Percentiles rank a stretch among this genome's conserved stretches.
These are phyloP conservation scores for Ichthyophthirius multifiliis DNA, from an alignment of 169 alveolate species.

Conservation along the genomic window DNA sequence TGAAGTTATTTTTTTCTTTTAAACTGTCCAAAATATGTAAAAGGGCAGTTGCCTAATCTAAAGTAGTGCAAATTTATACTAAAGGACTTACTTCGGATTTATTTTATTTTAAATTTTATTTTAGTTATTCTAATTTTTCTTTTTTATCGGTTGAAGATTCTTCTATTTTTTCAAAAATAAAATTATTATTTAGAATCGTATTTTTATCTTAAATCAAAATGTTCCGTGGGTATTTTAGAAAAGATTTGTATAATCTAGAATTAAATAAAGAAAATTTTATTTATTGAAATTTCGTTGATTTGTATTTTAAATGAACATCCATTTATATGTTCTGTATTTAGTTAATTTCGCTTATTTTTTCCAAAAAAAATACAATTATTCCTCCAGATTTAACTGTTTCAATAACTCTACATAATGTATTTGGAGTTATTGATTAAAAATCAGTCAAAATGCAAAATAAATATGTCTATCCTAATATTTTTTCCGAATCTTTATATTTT, in stretches of 20 bases:
- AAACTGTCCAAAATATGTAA: too few species aligned
- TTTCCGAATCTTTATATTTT: slow-evolving; percentile 96
- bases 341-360: too few species aligned
- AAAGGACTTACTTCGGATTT: slow-evolving; percentile 24
- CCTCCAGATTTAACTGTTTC: slow-evolving; percentile 99
- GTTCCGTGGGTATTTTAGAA: too few species aligned
- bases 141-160: slow-evolving; percentile 46
- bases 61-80: background rate
- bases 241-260: too few species aligned
- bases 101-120: slow-evolving; percentile 69
- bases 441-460: slow-evolving; percentile 95
- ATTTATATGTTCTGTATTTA: too few species aligned
- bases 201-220: too few species aligned
- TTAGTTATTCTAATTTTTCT: slow-evolving; percentile 52
- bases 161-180: slow-evolving; percentile 78
- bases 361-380: too few species aligned
- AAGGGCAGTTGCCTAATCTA: too few species aligned
- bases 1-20: slow-evolving; percentile 43
- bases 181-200: too few species aligned
- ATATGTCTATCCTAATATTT: slow-evolving; percentile 95
- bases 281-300: too few species aligned
- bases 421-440: slow-evolving; percentile 99
- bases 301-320: too few species aligned
- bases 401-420: slow-evolving; percentile 97
- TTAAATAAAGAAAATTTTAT: too few species aligned